Conservation (phyloP, 108 stramenopile species). For the Conticribra guillardii region DNA sequence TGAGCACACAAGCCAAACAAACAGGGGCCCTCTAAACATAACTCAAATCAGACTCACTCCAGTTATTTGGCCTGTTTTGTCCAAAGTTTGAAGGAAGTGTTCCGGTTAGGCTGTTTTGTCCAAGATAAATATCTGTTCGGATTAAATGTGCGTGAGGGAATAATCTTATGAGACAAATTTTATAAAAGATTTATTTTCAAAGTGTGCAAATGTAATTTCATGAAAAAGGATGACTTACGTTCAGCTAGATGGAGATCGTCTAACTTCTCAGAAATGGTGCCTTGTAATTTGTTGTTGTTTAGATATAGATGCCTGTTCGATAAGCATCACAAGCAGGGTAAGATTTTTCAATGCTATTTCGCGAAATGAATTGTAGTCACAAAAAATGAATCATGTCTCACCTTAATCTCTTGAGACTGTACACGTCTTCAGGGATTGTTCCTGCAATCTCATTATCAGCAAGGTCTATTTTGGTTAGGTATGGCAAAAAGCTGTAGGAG, state of each 20-base stretch:
- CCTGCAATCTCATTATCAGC: conserved; percentile 74
- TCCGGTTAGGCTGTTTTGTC: conserved; percentile 44
- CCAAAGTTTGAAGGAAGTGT: conserved; percentile 41
- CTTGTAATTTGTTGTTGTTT: conserved; percentile 45
- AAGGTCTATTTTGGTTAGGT: conserved; percentile 60
- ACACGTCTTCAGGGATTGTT: conserved; percentile 63
- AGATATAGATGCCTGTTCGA: conserved; percentile 49
- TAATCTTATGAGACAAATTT: too few species aligned
- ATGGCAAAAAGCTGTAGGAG: conserved; percentile 30
- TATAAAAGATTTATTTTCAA: neutral
- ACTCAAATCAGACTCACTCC: conserved; percentile 1
- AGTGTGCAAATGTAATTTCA: neutral
- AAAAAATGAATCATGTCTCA: conserved; percentile 3
- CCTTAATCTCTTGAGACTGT: conserved; percentile 36
- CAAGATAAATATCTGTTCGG: conserved; percentile 39
- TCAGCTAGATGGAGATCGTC: conserved; percentile 41
- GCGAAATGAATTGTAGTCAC: too few species aligned
- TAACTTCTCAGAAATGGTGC: conserved; percentile 42
- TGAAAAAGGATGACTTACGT: conserved; percentile 1
- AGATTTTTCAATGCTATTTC: too few species aligned
- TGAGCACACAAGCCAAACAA: too few species aligned
- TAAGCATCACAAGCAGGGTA: neutral
- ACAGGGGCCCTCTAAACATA: neutral
- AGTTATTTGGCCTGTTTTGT: conserved; percentile 34
- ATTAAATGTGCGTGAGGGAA: too few species aligned